These are phyloP conservation scores for Hygrophila difformis DNA, from an alignment of 257 asterid genomes.

Conservation along the genomic window DNA sequence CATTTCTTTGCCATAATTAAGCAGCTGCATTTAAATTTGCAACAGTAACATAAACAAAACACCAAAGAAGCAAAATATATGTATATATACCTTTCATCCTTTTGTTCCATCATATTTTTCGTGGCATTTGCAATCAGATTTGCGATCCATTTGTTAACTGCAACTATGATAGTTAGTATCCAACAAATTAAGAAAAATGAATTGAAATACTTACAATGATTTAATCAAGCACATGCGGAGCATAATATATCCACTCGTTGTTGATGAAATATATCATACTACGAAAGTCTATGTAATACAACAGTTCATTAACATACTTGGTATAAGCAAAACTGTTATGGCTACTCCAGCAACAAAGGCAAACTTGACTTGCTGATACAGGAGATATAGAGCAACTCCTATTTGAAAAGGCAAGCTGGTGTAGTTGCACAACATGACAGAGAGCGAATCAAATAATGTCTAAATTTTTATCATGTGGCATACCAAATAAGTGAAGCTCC, in stretches of 20 bases:
- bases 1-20: no score
- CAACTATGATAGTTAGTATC: constrained; percentile 5
- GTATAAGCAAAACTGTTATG: constrained; percentile 81
- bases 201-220: not conserved
- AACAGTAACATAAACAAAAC: not conserved
- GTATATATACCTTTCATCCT: constrained; percentile 72
- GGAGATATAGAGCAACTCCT: constrained; percentile 81
- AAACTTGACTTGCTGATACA: constrained; percentile 81
- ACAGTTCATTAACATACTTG: constrained; percentile 42
- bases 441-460: not conserved
- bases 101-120: constrained; percentile 86
- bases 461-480: not conserved
- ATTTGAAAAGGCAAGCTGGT: constrained; percentile 97
- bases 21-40: not conserved
- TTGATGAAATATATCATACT: no score
- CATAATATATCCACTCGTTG: no score
- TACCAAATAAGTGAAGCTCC: not conserved
- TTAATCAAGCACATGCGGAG: not conserved
- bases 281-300: not conserved
- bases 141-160: constrained; percentile 99
- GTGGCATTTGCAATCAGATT: constrained; percentile 84
- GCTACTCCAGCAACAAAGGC: constrained; percentile 88
- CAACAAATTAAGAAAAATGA: constrained; percentile 6
- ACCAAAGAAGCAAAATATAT: not conserved
- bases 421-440: constrained; percentile 20